Base-by-base conservation (phyloP, 208 protist genomes). In the Acanthamoeba triangularis region DNA sequence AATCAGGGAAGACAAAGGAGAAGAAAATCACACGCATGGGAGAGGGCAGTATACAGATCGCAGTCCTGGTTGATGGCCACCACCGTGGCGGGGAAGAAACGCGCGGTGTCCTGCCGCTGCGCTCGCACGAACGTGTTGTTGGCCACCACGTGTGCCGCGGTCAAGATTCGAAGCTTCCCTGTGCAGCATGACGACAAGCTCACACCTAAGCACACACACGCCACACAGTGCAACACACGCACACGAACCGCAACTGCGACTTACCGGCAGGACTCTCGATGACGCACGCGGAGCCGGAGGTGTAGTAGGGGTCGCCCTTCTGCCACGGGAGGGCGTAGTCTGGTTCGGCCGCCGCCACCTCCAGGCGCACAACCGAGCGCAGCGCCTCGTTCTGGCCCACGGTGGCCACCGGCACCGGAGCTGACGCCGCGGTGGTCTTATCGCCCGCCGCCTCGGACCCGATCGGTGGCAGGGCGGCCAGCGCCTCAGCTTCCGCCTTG, bases 81-180 rank as follows among this genome's bases (percentile, higher is more conserved):
- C 11, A 85, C 76, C 11, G 76, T 54, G 5, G 76, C 76, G 76
- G 76, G 59, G 76, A 85, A 85, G 47, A 28, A 85, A 37, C 76
- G 76, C 20, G 76, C 76, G 5, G 76, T 85, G 25, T 85, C 76
- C 76, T 85, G 76, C n/a, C 76, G 76, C 76, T 85, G 59, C 25
- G 80, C 82, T 47, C 80, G 94, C 1, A 95, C 61, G 33, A 95
- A 95, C 25, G 94, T 95, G 16, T 80, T 52, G 84, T 95, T 84
- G 11, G 94, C 94, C 28, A 95, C 94, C 37, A 95, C 82, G 63
- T 95, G 94, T 13, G 94, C 94, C 20, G 94, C 94, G 14, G 94
- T 95, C 49, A 95, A 78, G 23, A 95, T 93, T 10, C 59, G 78
- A 14, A 85, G 47, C 76, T 85, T 85, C 11, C 76, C 76, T 85